These are phyloP conservation scores for Pestalotiopsis sp. DNA, from an alignment of 2,329 filamentous ascomycete genomes.

Conservation along the genomic window DNA sequence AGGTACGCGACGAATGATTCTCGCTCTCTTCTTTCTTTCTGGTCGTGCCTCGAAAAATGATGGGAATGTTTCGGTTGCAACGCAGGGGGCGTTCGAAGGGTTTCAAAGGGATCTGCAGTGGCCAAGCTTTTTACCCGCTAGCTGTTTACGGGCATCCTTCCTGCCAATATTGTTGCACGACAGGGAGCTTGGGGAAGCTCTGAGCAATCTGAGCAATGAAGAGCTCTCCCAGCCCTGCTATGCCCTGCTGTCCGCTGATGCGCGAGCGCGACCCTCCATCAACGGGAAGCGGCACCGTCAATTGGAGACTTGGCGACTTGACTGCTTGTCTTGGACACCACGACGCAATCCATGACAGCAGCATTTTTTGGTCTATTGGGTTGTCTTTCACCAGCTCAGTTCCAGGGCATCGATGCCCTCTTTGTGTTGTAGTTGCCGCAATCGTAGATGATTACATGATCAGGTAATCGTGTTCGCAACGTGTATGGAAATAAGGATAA, in stretches of 20 bases:
- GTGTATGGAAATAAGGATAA: background rate
- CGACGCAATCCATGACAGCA: background rate
- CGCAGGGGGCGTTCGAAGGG: conserved; percentile 8
- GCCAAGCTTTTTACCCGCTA: conserved; percentile 11
- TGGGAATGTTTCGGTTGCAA: conserved; percentile 9
- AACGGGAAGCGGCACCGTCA: conserved; percentile 1
- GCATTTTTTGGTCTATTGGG: background rate
- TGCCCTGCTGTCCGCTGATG: conserved; percentile 6
- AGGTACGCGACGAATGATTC: background rate
- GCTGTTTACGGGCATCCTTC: background rate
- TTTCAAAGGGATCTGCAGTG: conserved; percentile 11
- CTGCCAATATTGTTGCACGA: background rate
- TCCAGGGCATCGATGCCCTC: background rate
- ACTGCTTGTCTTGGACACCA: background rate
- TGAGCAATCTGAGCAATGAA: background rate
- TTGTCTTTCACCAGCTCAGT: background rate
- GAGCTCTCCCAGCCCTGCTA: background rate
- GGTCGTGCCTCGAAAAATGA: background rate
- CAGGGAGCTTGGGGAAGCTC: background rate
- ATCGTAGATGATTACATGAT: no score
- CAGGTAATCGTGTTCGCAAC: background rate
- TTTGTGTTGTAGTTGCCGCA: no score
- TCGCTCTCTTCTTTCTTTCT: background rate
- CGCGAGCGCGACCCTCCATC: conserved; percentile 6
- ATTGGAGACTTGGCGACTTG: background rate